phyloP scores from a whole-genome alignment of 257 asterid genomes.

The Nicotiana undulata region DNA sequence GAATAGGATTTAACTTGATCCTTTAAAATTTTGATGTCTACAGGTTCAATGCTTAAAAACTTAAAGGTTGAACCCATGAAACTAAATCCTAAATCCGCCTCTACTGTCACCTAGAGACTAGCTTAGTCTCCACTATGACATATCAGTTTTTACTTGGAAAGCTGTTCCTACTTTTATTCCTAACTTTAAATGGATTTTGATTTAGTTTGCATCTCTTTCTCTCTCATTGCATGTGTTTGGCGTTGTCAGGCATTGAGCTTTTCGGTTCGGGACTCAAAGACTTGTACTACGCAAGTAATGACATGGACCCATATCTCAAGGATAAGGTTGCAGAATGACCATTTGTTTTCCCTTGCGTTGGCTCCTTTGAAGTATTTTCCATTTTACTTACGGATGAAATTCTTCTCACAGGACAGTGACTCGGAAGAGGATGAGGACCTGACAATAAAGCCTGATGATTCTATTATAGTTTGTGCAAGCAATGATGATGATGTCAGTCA shows the following conservation, averaged over 20 bases:
- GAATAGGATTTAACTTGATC: too few relatives aligned
- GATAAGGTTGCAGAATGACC: conserved; percentile 36
- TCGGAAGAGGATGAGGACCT: conserved; percentile 73
- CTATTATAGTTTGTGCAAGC: conserved; percentile 72
- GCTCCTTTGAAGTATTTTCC: neutral
- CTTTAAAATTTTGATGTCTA: too few relatives aligned
- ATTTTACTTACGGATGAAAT: neutral
- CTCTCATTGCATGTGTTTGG: neutral
- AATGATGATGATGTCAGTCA: conserved; percentile 93
- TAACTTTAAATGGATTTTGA: neutral
- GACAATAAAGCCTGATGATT: conserved; percentile 72
- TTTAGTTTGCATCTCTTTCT: neutral
- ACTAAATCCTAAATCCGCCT: too few relatives aligned
- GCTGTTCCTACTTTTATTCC: neutral
- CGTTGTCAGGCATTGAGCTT: conserved; percentile 49
- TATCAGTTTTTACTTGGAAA: neutral
- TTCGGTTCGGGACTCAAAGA: conserved; percentile 57
- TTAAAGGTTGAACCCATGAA: too few relatives aligned
- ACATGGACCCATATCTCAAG: conserved; percentile 80
- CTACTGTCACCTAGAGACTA: neutral
- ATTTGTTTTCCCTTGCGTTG: neutral
- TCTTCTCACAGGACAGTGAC: conserved; percentile 44
- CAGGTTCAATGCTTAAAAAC: too few relatives aligned
- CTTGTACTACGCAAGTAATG: conserved; percentile 58
- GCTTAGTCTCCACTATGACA: neutral